Percentiles rank a stretch among this genome's conserved stretches.
These are phyloP conservation scores for Globisporangium cederbergense DNA, from an alignment of 352 stramenopile species.

Conservation along the genomic window DNA sequence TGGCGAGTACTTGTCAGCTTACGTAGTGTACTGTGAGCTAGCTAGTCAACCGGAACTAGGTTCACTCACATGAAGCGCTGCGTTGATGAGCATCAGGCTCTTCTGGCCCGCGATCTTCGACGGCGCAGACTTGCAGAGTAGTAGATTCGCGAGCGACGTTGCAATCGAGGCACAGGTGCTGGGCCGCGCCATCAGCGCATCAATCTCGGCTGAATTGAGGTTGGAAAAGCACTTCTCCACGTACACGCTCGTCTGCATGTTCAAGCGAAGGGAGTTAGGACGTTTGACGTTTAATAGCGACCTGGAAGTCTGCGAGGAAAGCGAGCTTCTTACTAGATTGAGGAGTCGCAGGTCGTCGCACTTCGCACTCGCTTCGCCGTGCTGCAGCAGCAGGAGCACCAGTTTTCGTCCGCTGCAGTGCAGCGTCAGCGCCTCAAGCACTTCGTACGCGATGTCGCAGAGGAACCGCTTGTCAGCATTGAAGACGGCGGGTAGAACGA, in stretches of 20 bases:
- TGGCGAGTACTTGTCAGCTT: neutral
- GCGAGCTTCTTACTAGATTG: constrained; percentile 35
- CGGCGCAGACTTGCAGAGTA: constrained; percentile 42
- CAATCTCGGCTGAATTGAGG: constrained; percentile 29
- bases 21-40: neutral
- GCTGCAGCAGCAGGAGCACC: constrained; percentile 31
- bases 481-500: constrained; percentile 43
- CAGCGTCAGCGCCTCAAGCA: constrained; percentile 46
- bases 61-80: constrained; percentile 34
- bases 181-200: constrained; percentile 23
- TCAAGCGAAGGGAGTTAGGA: neutral
- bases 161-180: constrained; percentile 22
- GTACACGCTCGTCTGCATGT: constrained; percentile 45
- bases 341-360: constrained; percentile 42
- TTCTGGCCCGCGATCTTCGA: constrained; percentile 47
- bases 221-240: constrained; percentile 54
- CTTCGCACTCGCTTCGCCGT: constrained; percentile 22
- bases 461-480: constrained; percentile 54
- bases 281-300: neutral
- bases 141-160: constrained; percentile 22
- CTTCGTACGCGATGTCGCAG: constrained; percentile 54
- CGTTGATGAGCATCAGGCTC: constrained; percentile 28
- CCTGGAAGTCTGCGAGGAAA: neutral
- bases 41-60: neutral
- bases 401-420: constrained; percentile 51